Evolutionary conservation across 139 green algal genomes (phyloP).

Genomic region (Tetradesmus obliquus): DNA sequence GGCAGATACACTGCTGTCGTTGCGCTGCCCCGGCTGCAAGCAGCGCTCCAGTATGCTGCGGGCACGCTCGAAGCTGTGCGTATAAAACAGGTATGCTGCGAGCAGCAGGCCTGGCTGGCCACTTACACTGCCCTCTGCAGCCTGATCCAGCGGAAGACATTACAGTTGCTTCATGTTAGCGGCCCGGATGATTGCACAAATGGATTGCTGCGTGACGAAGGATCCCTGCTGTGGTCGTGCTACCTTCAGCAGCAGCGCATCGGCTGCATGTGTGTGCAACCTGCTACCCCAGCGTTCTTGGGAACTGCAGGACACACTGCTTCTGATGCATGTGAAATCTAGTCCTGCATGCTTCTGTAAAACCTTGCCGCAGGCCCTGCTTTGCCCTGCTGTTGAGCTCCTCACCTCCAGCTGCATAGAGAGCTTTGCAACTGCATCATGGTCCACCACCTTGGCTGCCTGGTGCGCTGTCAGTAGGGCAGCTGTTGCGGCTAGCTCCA

Average conservation of each 20-base stretch:
- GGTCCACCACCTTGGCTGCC: constrained; percentile 64
- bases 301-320: not conserved
- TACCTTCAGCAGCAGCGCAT: not conserved
- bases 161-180: not conserved
- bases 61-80: constrained; percentile 52
- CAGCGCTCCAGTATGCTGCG: constrained; percentile 61
- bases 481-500: constrained; percentile 63
- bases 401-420: constrained; percentile 62
- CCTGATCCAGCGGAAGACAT: constrained; percentile 25
- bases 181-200: no score
- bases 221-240: not conserved
- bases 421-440: constrained; percentile 69
- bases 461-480: constrained; percentile 71
- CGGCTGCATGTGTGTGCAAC: not conserved
- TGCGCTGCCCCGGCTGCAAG: not conserved
- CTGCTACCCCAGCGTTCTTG: no score
- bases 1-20: not conserved
- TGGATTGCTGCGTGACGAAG: no score
- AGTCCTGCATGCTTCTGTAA: not conserved
- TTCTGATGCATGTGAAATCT: not conserved
- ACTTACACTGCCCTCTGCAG: constrained; percentile 53
- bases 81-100: constrained; percentile 65
- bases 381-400: not conserved
- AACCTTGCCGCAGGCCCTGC: not conserved
- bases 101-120: constrained; percentile 57